Base-by-base conservation (phyloP, 768 basidiomycete species). In the Panaeolus papilionaceus region DNA sequence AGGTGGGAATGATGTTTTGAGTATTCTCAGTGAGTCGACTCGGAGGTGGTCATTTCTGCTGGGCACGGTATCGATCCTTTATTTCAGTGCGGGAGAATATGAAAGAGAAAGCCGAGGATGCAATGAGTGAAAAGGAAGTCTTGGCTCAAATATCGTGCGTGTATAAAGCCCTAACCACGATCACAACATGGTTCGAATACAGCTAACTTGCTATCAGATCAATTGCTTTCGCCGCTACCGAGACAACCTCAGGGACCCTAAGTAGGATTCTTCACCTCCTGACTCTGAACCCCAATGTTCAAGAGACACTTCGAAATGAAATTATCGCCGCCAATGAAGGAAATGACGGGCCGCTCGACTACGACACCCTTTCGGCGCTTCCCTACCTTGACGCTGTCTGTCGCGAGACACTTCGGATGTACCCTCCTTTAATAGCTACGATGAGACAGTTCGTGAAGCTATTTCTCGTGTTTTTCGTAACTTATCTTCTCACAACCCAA, bases 1-100 rank as follows among this genome's bases (percentile, higher is more conserved):
- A 8, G 73, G 76, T 64, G 82, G 82, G n/a, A 83, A 82, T 64
- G 85, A 86, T 70, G 77, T 86, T 18, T 80, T 86, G 67, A 85
- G 81, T 64, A 76, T 84, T 33, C 72, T 86, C 8, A 72, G 86
- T 86, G 69, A 45, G 84, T 71, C 26, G 4, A 38, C 23, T 40
- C 18, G 10, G 33, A 33, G 33, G 33, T 33, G 33, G 33, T 33
- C 5, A 33, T 33, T 37, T 42, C 3, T 11, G 12, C 28, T 3
- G 18, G 12, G 16, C 12, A n/a, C 12, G 20, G 9, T 8, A 10
- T 45, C 54, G n/a, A 62, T 37, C 10, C 12, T 14, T 14, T 33
- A 33, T 11, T 26, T 37, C 37, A 82, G 81, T 81, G 69, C 74
- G 68, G 65, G 78, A 75, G 6, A 83, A 83, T 66, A 75, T 79